Percentiles rank a stretch among this genome's conserved stretches.
Conservation (phyloP, 768 basidiomycete genomes). For the Phylloporus arenicola region DNA sequence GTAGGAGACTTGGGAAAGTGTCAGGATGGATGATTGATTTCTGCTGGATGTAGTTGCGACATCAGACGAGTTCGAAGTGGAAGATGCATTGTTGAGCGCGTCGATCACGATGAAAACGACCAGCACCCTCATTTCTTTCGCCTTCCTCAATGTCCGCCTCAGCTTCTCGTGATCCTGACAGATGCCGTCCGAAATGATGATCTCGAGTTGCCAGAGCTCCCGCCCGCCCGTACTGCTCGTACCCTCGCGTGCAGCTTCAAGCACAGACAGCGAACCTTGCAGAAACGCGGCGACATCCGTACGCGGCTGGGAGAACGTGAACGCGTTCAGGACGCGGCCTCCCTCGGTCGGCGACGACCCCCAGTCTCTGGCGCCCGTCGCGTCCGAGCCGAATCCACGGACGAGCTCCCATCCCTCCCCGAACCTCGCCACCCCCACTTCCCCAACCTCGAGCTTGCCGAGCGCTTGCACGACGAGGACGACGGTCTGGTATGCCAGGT, state of each 20-base stretch:
- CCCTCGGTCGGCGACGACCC: conserved; percentile 24
- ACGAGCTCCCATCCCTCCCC: conserved; percentile 84
- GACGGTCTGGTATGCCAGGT: conserved; percentile 91
- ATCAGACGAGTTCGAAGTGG: conserved; percentile 9
- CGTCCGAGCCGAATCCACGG: conserved; percentile 83
- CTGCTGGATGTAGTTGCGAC: conserved; percentile 5
- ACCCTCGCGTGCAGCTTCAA: conserved; percentile 72
- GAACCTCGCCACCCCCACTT: conserved; percentile 86
- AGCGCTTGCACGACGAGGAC: conserved; percentile 89
- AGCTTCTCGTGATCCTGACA: conserved; percentile 92
- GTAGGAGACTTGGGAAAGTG: conserved; percentile 90
- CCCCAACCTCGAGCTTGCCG: conserved; percentile 90
- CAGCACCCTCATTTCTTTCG: conserved; percentile 87
- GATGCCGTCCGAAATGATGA: conserved; percentile 99
- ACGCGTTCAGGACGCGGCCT: conserved; percentile 62
- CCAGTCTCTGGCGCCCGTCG: conserved; percentile 59
- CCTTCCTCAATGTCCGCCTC: conserved; percentile 71
- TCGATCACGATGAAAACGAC: conserved; percentile 96
- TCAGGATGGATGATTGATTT: conserved; percentile 74
- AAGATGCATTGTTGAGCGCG: conserved; percentile 58
- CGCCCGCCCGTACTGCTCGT: conserved; percentile 53
- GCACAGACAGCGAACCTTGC: conserved; percentile 67
- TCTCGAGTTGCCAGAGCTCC: conserved; percentile 95
- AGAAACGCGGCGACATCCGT: conserved; percentile 84
- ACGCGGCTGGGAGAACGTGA: conserved; percentile 83